Conservation (phyloP, 108 stramenopile species). For the Aurantiochytrium sp. region DNA sequence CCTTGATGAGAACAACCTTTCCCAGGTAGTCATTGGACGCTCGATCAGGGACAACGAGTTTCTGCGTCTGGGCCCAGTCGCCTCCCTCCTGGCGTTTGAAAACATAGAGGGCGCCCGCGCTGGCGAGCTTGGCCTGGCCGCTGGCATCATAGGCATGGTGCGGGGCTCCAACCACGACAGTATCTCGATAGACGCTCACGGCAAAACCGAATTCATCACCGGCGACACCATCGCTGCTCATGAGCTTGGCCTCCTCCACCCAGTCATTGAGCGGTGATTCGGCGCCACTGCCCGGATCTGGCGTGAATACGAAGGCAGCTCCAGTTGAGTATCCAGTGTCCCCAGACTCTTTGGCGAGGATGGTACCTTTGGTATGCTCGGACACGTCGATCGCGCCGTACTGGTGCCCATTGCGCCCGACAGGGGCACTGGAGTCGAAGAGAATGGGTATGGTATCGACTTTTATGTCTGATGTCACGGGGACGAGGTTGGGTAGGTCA, state of each 20-base stretch:
- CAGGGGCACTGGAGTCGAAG: not conserved
- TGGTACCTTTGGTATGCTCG: not conserved
- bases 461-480: not conserved
- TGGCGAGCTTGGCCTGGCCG: not conserved
- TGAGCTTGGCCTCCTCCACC: not conserved
- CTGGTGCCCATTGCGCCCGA: not conserved
- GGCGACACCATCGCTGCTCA: not conserved
- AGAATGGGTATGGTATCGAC: not conserved
- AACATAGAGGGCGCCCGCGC: not conserved
- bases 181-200: not conserved
- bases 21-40: conserved; percentile 38
- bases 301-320: not conserved
- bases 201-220: not conserved
- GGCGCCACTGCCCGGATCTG: not conserved
- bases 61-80: not conserved
- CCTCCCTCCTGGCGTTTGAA: not conserved
- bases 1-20: conserved; percentile 41
- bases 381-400: not conserved
- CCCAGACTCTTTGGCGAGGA: not conserved
- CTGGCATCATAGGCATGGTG: not conserved
- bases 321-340: not conserved
- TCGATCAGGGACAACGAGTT: not conserved
- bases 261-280: not conserved
- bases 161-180: conserved; percentile 10
- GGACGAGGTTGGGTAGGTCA: not conserved